Evolutionary conservation across 192 early-diverging fungal genomes (phyloP).

Genomic region (Phlyctochytrium arcticum): DNA sequence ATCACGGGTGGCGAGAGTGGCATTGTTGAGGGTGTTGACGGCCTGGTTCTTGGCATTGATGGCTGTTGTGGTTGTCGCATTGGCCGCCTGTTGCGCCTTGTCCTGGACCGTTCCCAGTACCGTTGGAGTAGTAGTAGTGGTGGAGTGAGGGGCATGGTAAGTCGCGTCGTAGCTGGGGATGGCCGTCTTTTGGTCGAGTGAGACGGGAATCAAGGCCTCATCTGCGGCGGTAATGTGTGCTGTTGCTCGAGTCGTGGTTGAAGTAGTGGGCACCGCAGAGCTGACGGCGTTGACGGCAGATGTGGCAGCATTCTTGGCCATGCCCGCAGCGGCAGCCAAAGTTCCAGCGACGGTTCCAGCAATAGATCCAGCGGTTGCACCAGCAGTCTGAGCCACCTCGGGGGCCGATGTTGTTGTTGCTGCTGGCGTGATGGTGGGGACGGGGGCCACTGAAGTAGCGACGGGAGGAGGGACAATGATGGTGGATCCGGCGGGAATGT

Average conservation of each 20-base stretch:
- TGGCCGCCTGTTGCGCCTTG: neutral
- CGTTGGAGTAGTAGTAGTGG: neutral
- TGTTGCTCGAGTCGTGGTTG: conserved; percentile 1
- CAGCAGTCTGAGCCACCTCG: neutral
- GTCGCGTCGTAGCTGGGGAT: neutral
- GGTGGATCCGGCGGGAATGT: conserved; percentile 9
- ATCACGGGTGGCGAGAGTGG: neutral
- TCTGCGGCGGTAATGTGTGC: neutral
- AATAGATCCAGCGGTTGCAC: conserved; percentile 3
- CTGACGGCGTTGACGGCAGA: conserved; percentile 1
- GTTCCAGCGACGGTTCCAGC: conserved; percentile 13
- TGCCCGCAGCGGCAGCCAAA: conserved; percentile 4
- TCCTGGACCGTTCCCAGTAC: neutral
- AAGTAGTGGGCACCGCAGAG: neutral
- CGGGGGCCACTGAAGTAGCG: too few species aligned
- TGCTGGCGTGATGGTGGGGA: neutral
- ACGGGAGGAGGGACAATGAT: too few species aligned
- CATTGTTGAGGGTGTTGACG: neutral
- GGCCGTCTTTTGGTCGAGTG: too few species aligned
- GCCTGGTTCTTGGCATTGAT: neutral
- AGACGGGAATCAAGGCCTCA: too few species aligned
- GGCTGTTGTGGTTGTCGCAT: neutral
- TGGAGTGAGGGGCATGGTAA: neutral
- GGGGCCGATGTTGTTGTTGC: neutral
- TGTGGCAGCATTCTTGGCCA: conserved; percentile 16